Evolutionary conservation across 2,329 filamentous ascomycete genomes (phyloP), one percentile per base, ranked within the genome.

Genomic region (Colletotrichum paranaense): DNA sequence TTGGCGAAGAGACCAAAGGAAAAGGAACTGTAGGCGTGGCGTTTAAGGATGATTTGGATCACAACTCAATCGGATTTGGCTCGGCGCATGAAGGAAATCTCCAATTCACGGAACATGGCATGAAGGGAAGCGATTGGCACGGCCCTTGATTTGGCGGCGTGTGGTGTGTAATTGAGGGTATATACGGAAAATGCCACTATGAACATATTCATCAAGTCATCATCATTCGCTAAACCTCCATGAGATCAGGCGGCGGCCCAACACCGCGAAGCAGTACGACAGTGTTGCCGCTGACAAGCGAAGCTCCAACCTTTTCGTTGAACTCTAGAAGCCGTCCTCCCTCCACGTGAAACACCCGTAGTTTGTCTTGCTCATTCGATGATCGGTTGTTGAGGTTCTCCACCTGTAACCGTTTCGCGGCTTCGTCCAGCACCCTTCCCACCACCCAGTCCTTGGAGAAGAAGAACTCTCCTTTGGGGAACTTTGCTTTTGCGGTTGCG

Each of bases 321-420:
- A 97, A 99, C 73, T 97, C 95, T 75, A 99, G 82, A 75, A 99
- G 82, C 71, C 95, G 87, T 0, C 97, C 97, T 0, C 93, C 94
- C 80, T 99, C 95, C 0, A 99, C 94, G 81, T 98, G 95, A 79
- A 98, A 99, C 0, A 99, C 91, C 9, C 97, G 86, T 76, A 99
- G 81, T 82, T 93, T 93, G 72, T 95, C 92, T 80, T 93, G 92
- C 84, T 97, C 94, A 14, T 92, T 89, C 3, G 88, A 89, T 1
- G 91, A 92, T 77, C 93, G 88, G 78, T 97, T 97, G 79, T 97
- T 97, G 75, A 96, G 83, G 77, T 97, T 97, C 79, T 93, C 89
- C 9, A 97, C 91, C 83, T 96, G 94, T 72, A 97, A 81, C 69
- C 89, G 89, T 82, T 90, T 92, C 0, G 95, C 94, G 19, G 94